Evolutionary conservation across 495 filamentous ascomycete genomes (phyloP).

Genomic region (Penicillium flavigenum): DNA sequence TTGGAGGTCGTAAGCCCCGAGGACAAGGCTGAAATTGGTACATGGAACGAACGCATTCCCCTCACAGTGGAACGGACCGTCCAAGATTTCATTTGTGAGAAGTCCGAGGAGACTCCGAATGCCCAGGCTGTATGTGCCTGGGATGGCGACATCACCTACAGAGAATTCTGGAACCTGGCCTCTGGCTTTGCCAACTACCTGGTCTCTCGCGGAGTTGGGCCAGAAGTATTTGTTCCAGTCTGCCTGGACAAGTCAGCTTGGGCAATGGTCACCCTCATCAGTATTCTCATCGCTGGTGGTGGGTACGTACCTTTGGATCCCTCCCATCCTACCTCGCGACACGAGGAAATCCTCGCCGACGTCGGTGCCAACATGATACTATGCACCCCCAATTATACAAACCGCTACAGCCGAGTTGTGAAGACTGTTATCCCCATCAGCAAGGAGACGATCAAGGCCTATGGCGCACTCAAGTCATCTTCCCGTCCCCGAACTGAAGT

Average conservation of each 20-base stretch:
- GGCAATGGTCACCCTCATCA: conserved; percentile 52
- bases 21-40: conserved; percentile 35
- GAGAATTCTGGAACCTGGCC: conserved; percentile 36
- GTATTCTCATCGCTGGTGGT: conserved; percentile 56
- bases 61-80: conserved; percentile 42
- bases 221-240: conserved; percentile 53
- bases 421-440: conserved; percentile 40
- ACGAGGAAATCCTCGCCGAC: conserved; percentile 43
- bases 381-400: conserved; percentile 37
- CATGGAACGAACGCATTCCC: conserved; percentile 35
- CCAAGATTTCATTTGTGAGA: conserved; percentile 45
- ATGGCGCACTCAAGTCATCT: conserved; percentile 24
- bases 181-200: conserved; percentile 41
- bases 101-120: conserved; percentile 29
- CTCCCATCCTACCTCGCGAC: conserved; percentile 49
- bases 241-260: conserved; percentile 58
- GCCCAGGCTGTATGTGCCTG: conserved; percentile 42
- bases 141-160: conserved; percentile 47
- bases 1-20: conserved; percentile 36
- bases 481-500: conserved; percentile 4
- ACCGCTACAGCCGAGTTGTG: conserved; percentile 29
- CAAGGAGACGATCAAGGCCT: conserved; percentile 37
- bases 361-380: conserved; percentile 40
- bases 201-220: conserved; percentile 45
- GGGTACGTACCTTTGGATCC: conserved; percentile 61